A percentile compares a stretch with the other conserved stretches of the same genome.
Evolutionary conservation across 257 asterid species (phyloP).

Genomic region (Fraxinus pennsylvanica): DNA sequence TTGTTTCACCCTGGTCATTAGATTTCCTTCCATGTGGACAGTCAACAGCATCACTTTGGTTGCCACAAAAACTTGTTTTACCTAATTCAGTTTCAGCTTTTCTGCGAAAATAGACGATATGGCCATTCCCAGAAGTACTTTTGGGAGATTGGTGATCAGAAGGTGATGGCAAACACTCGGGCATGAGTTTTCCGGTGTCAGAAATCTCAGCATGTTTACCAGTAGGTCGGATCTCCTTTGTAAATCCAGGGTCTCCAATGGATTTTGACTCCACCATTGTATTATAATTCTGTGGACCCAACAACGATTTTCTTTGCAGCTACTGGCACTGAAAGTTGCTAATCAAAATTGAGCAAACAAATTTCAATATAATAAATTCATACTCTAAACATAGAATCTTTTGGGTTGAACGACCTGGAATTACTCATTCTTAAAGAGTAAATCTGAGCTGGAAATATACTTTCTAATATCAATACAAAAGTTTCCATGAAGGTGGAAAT

Average conservation of each 20-base stretch:
- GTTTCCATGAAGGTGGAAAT: not conserved
- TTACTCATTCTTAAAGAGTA: slow-evolving; percentile 10
- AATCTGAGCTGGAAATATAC: slow-evolving; percentile 14
- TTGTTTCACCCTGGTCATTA: slow-evolving; percentile 34
- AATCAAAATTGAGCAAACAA: slow-evolving; percentile 41
- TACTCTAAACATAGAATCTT: slow-evolving; percentile 43
- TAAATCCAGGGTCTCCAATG: slow-evolving; percentile 31
- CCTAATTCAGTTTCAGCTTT: slow-evolving; percentile 54
- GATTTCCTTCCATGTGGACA: slow-evolving; percentile 32
- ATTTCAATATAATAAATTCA: slow-evolving; percentile 41
- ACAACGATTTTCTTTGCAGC: slow-evolving; percentile 33
- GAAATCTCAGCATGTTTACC: slow-evolving; percentile 39
- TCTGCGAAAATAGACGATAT: slow-evolving; percentile 74
- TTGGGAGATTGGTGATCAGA: slow-evolving; percentile 32
- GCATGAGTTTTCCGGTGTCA: slow-evolving; percentile 41
- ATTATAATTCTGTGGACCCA: slow-evolving; percentile 33
- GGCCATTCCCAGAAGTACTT: slow-evolving; percentile 48
- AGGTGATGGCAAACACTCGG: slow-evolving; percentile 35
- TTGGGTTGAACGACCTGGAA: slow-evolving; percentile 52
- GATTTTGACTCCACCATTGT: slow-evolving; percentile 40
- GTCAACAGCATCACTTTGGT: slow-evolving; percentile 31
- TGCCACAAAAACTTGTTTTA: slow-evolving; percentile 33
- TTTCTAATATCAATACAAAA: not conserved
- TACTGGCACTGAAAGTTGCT: slow-evolving; percentile 34
- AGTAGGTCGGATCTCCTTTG: slow-evolving; percentile 31